phyloP scores from a whole-genome alignment of 331 rosid species.

The Acacia concinna region DNA sequence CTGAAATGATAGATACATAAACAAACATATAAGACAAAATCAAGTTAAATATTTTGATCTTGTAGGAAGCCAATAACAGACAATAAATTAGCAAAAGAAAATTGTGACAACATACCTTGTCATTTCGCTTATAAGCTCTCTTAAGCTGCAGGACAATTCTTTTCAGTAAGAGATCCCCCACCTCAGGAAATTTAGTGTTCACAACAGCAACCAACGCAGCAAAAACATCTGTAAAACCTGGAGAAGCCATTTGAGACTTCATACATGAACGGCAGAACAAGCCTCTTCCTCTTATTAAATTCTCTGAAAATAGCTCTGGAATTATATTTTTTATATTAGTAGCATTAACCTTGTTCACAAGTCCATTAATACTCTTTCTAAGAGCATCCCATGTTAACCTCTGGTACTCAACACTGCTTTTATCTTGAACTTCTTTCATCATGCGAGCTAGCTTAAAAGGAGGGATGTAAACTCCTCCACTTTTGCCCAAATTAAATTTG shows the following conservation, averaged over 20 bases:
- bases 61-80: background rate
- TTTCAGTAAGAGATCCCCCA: conserved; percentile 82
- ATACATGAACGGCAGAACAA: conserved; percentile 90
- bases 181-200: conserved; percentile 90
- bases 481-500: conserved; percentile 62
- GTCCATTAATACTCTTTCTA: conserved; percentile 90
- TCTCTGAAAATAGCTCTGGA: conserved; percentile 78
- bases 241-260: conserved; percentile 97
- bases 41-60: background rate
- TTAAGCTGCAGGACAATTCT: conserved; percentile 92
- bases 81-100: background rate
- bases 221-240: conserved; percentile 91
- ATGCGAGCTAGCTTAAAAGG: conserved; percentile 92
- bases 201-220: conserved; percentile 91
- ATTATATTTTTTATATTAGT: conserved; percentile 82
- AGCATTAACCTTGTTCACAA: conserved; percentile 93
- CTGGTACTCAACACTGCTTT: conserved; percentile 82
- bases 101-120: conserved; percentile 60
- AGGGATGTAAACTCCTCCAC: conserved; percentile 93
- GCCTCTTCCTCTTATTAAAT: conserved; percentile 89
- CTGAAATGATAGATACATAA: conserved; percentile 37
- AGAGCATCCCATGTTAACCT: conserved; percentile 94
- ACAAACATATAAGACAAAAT: background rate
- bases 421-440: conserved; percentile 89
- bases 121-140: conserved; percentile 90